Percentiles rank a stretch among this genome's conserved stretches.
Evolutionary conservation across 495 filamentous ascomycete species (phyloP).

Genomic region (Lasiosphaeriaceae sp.): DNA sequence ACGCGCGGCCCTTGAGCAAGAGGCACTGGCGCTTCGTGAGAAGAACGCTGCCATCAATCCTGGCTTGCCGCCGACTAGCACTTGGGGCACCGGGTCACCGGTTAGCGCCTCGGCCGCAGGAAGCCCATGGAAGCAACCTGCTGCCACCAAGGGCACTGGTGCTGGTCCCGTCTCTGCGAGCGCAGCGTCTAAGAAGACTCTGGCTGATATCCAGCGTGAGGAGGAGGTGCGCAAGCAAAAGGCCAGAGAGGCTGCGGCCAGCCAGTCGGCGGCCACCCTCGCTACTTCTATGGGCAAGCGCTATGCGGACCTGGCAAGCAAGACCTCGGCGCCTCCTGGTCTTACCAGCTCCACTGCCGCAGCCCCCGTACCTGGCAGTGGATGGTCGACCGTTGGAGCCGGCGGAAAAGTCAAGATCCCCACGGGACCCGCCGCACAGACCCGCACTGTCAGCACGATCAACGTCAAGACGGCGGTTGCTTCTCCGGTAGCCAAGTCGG

Average conservation of each 20-base stretch:
- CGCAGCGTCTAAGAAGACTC: conserved; percentile 70
- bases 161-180: conserved; percentile 35
- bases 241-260: conserved; percentile 48
- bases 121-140: conserved; percentile 62
- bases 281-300: conserved; percentile 65
- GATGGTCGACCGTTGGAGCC: conserved; percentile 96
- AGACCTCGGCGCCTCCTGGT: conserved; percentile 37
- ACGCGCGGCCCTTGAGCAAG: conserved; percentile 70
- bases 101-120: conserved; percentile 44
- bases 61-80: conserved; percentile 82
- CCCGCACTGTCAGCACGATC: conserved; percentile 54
- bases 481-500: conserved; percentile 29
- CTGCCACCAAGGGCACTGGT: conserved; percentile 29
- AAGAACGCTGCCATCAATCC: conserved; percentile 59
- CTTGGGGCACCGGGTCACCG: conserved; percentile 81
- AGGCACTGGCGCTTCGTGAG: conserved; percentile 54
- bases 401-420: conserved; percentile 82
- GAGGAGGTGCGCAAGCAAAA: conserved; percentile 87
- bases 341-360: conserved; percentile 10
- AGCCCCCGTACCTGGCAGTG: conserved; percentile 39
- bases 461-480: conserved; percentile 28
- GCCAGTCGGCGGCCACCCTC: conserved; percentile 45
- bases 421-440: conserved; percentile 53
- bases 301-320: conserved; percentile 93
- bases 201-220: conserved; percentile 95